Evolutionary conservation across 306 rosid species (phyloP).

Genomic region (Prunus padus): DNA sequence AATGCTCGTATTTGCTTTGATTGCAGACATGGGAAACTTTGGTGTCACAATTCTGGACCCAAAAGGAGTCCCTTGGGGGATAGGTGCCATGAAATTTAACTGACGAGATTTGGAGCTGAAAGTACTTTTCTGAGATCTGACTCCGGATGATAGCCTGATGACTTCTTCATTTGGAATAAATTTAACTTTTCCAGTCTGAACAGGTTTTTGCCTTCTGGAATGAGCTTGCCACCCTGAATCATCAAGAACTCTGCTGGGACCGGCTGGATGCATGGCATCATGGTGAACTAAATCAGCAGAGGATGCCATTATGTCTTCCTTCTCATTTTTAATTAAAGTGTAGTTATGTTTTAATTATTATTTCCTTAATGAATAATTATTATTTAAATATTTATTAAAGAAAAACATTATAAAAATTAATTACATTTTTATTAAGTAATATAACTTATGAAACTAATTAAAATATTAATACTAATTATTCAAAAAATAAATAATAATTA

Average conservation of each 20-base stretch:
- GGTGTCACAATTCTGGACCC: conserved; percentile 19
- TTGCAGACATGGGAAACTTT: conserved; percentile 5
- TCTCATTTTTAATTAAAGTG: no score
- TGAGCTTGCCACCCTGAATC: conserved; percentile 22
- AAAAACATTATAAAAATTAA: no score
- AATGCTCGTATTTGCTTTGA: conserved; percentile 19
- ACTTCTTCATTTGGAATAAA: conserved; percentile 57
- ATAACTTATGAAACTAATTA: no score
- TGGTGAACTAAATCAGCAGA: not conserved
- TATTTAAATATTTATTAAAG: no score
- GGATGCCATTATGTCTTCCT: not conserved
- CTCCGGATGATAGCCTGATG: conserved; percentile 42
- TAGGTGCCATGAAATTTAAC: not conserved
- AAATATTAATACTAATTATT: no score
- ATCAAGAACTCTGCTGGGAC: conserved; percentile 16
- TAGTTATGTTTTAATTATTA: no score
- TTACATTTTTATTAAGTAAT: no score
- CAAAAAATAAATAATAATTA: no score
- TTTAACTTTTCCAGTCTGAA: conserved; percentile 52
- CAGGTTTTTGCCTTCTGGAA: conserved; percentile 30
- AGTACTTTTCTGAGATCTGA: not conserved
- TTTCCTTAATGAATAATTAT: no score
- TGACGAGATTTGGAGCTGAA: conserved; percentile 7
- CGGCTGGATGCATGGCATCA: not conserved
- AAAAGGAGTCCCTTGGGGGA: not conserved